These are phyloP conservation scores for Chloris gayana DNA, from an alignment of 176 grass and related monocot species.

Conservation along the genomic window DNA sequence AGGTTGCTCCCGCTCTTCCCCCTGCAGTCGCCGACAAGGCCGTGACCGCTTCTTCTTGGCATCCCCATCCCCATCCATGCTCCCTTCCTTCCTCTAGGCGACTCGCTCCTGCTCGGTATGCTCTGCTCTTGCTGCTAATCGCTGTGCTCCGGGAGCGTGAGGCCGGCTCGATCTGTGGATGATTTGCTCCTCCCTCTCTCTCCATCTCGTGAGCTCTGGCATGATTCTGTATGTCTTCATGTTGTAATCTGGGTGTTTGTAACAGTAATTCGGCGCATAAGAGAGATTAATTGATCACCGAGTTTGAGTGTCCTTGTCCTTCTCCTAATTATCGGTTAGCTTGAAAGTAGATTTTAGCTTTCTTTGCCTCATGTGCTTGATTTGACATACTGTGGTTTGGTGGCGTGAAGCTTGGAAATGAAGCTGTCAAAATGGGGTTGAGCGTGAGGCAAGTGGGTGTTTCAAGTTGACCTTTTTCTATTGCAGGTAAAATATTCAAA, in stretches of 20 bases:
- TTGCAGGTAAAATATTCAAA: constrained; percentile 20
- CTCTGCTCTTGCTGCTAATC: constrained; percentile 44
- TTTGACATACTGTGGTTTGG: constrained; percentile 33
- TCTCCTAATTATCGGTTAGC: constrained; percentile 7
- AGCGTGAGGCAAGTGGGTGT: constrained; percentile 31
- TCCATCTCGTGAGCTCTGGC: constrained; percentile 20
- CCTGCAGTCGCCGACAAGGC: constrained; percentile 55
- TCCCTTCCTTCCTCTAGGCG: background rate
- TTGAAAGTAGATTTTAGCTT: constrained; percentile 26
- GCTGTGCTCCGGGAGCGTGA: constrained; percentile 26
- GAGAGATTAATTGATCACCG: constrained; percentile 59
- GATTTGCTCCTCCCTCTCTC: constrained; percentile 21
- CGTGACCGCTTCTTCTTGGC: background rate
- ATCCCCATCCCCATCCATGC: background rate
- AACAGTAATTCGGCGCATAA: constrained; percentile 66
- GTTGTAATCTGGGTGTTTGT: constrained; percentile 56
- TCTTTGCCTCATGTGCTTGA: constrained; percentile 12
- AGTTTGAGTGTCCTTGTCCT: background rate
- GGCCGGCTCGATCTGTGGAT: constrained; percentile 35
- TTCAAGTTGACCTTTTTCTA: constrained; percentile 43
- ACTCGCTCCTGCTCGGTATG: constrained; percentile 31
- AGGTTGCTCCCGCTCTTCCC: constrained; percentile 90
- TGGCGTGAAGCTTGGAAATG: constrained; percentile 36
- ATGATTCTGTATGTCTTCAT: constrained; percentile 44
- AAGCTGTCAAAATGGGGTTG: constrained; percentile 25